Base-by-base conservation (phyloP, 129 eudicot species). In the Smallanthus sonchifolius region DNA sequence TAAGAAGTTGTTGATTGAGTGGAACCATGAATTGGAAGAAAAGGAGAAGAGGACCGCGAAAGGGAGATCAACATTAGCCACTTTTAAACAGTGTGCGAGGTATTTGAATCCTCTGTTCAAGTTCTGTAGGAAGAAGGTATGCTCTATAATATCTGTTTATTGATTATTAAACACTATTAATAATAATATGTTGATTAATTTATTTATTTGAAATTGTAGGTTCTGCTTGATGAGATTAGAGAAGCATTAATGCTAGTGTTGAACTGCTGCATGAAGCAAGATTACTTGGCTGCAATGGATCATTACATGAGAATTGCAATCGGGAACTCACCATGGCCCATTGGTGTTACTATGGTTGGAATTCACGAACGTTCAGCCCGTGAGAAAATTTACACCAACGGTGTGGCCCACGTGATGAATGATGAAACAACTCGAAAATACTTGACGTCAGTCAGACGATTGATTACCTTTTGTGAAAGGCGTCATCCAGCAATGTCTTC, bases 81-180 rank as follows among this genome's bases (percentile, higher is more conserved):
- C 96, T 13, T 93, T 87, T 69, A 90, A 87, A 85, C 96, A 93
- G 81, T 93, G 98, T 76, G 95, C 95, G 9, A 72, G 98, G 73
- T 90, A 93, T 76, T 74, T 93, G 92, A 73, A 82, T 74, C 96
- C 98, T 32, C 64, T 93, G 80, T 93, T 93, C 70, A 86, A 87
- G 83, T 90, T 90, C 71, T 93, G 98, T 87, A 84, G 96, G 82
- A 93, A 93, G 91, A 86, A 88, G 98, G 97, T 91, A 77, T 69
- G 79, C 54, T 7, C 54, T 4, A 30, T 42, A 70, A 39, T 78
- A 35, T 75, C 28, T n/a, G n/a, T 39, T 73, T 32, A 30, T 34
- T 9, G 7, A 4, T 60, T 34, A 10, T 54, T 28, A 24, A 34
- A 37, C 6, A 4, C 51, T 65, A 2, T 17, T 37, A 37, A 3